These are phyloP conservation scores for Debaryomyces hansenii DNA, from an alignment of 805 yeast genomes.

Conservation along the genomic window DNA sequence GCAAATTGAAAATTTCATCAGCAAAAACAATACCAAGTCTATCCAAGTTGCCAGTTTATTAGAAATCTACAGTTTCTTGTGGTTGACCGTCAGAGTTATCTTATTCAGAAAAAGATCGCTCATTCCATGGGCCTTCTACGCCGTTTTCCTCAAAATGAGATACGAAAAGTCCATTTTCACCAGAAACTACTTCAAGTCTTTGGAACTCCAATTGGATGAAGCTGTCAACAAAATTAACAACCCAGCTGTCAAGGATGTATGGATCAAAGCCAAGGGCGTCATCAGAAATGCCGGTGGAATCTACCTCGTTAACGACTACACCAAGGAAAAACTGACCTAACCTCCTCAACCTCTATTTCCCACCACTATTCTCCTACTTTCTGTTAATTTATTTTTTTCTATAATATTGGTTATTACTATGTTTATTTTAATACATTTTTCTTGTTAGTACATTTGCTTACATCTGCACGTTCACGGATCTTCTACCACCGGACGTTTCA, in stretches of 20 bases:
- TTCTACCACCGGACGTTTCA: no score
- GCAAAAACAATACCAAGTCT: conserved; percentile 35
- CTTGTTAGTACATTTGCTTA: no score
- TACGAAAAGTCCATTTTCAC: conserved; percentile 75
- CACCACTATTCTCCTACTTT: no score
- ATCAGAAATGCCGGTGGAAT: conserved; percentile 27
- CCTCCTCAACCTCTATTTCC: background rate
- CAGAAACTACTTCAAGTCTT: conserved; percentile 62
- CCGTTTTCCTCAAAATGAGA: conserved; percentile 71
- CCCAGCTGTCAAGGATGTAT: conserved; percentile 36
- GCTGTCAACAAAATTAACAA: conserved; percentile 23
- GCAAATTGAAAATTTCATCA: conserved; percentile 41
- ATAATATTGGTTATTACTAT: background rate
- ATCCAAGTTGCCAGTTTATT: conserved; percentile 39
- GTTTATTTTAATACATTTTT: background rate
- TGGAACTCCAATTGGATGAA: conserved; percentile 56
- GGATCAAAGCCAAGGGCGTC: conserved; percentile 36
- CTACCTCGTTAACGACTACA: conserved; percentile 34
- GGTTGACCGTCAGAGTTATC: conserved; percentile 51
- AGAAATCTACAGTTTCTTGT: conserved; percentile 44
- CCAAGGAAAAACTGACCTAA: conserved; percentile 29
- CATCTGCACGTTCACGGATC: no score
- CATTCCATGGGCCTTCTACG: conserved; percentile 53
- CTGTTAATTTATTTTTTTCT: background rate
- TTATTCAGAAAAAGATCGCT: conserved; percentile 65